Conservation (phyloP, 192 early-diverging fungal species). For the Coemansia sp. region DNA sequence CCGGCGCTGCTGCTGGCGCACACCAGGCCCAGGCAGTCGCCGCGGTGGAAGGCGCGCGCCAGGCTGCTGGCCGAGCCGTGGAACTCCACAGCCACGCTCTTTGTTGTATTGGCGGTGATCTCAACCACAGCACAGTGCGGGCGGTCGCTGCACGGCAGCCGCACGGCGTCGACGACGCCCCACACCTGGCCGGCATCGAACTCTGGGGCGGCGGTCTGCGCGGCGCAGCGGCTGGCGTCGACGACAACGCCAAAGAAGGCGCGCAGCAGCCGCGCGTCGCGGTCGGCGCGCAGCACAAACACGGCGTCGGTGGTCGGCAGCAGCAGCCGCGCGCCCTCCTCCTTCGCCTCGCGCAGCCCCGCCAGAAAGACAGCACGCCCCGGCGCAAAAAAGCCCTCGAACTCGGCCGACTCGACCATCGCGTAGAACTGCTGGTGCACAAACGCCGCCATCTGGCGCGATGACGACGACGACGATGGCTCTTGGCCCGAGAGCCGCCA, state of each 20-base stretch:
- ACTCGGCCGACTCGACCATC: constrained; percentile 40
- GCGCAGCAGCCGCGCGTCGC: constrained; percentile 30
- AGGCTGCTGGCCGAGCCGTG: constrained; percentile 20
- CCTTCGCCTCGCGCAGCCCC: constrained; percentile 1
- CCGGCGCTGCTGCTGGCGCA: constrained; percentile 21
- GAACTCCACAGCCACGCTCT: constrained; percentile 27
- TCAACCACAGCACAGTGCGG: background rate
- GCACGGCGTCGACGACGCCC: constrained; percentile 26
- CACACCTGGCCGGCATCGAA: constrained; percentile 51
- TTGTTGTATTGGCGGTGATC: background rate
- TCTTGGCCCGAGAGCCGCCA: constrained; percentile 32
- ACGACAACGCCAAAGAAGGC: constrained; percentile 33
- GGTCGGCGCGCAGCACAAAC: constrained; percentile 32
- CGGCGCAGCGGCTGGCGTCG: background rate
- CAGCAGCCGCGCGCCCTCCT: constrained; percentile 25
- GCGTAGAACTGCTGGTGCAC: constrained; percentile 50
- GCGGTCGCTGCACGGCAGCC: background rate
- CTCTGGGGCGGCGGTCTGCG: constrained; percentile 6
- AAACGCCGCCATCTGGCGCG: constrained; percentile 27
- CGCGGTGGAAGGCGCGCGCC: constrained; percentile 24
- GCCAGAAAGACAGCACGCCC: constrained; percentile 29
- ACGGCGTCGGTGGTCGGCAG: constrained; percentile 37
- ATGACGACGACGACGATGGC: no score
- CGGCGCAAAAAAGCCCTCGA: constrained; percentile 32
- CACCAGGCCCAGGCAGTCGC: constrained; percentile 39